Conservation (phyloP, 805 yeast species). For the Ogataea neopini region DNA sequence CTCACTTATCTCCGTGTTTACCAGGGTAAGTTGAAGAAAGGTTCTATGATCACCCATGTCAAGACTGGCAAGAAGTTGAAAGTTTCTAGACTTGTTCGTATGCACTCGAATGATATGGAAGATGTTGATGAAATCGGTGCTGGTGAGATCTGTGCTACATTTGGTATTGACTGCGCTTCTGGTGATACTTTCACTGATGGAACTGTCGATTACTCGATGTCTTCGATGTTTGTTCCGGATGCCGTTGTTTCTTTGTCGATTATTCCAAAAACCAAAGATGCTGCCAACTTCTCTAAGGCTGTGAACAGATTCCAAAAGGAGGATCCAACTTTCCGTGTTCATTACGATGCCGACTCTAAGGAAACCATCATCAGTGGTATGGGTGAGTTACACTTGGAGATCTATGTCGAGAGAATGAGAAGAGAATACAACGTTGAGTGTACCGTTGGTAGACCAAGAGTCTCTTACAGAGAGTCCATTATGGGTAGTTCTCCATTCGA, state of each 20-base stretch:
- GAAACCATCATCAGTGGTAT: constrained; percentile 95
- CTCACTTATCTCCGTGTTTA: constrained; percentile 95
- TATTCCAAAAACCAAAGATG: constrained; percentile 83
- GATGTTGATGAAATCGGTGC: constrained; percentile 94
- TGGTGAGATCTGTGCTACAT: constrained; percentile 99
- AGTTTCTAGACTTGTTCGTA: constrained; percentile 90
- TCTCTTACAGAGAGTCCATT: constrained; percentile 94
- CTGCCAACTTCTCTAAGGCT: constrained; percentile 91
- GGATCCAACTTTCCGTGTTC: constrained; percentile 97
- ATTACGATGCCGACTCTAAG: constrained; percentile 85
- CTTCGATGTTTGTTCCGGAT: constrained; percentile 98
- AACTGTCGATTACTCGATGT: constrained; percentile 78
- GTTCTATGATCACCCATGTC: constrained; percentile 82
- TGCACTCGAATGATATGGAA: constrained; percentile 99
- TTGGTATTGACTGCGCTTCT: constrained; percentile 98
- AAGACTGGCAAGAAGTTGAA: constrained; percentile 92
- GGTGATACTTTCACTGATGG: constrained; percentile 98
- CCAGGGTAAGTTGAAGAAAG: constrained; percentile 93
- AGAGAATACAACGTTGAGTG: constrained; percentile 97
- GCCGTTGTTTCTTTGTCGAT: constrained; percentile 95
- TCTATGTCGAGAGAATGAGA: constrained; percentile 96
- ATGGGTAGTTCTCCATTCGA: constrained; percentile 74
- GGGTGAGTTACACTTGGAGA: constrained; percentile 98
- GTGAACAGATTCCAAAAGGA: constrained; percentile 97
- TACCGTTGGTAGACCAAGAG: constrained; percentile 96